Evolutionary conservation across 495 filamentous ascomycete genomes (phyloP).

Genomic region (Penicillium diatomitis): DNA sequence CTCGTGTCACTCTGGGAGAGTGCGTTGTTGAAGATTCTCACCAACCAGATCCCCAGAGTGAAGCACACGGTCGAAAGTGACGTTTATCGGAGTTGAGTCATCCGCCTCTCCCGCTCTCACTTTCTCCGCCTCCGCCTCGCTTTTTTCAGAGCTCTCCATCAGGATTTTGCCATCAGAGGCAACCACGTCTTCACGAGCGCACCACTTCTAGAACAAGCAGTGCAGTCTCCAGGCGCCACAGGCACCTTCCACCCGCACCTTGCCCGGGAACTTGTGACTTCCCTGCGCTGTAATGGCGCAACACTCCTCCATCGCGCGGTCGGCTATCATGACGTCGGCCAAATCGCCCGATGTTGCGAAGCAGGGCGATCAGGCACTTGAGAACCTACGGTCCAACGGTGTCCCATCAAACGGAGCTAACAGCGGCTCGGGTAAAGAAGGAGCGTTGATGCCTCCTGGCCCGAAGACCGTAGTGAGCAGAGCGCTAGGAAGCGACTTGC

Average conservation of each 20-base stretch:
- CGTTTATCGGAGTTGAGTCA: slow-evolving; percentile 17
- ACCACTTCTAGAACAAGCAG: neutral
- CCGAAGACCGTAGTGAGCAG: slow-evolving; percentile 36
- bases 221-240: neutral
- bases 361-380: slow-evolving; percentile 14
- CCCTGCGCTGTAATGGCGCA: slow-evolving; percentile 26
- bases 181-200: neutral
- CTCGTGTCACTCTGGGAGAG: no score
- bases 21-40: neutral
- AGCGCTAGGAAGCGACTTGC: slow-evolving; percentile 40
- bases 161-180: neutral
- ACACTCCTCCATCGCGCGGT: slow-evolving; percentile 49
- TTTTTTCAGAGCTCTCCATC: slow-evolving; percentile 1
- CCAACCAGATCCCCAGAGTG: neutral
- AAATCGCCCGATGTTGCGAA: slow-evolving; percentile 21
- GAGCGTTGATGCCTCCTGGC: slow-evolving; percentile 25
- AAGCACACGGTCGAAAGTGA: slow-evolving; percentile 8
- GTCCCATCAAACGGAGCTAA: slow-evolving; percentile 17
- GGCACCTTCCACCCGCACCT: neutral
- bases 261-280: neutral
- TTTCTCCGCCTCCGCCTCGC: slow-evolving; percentile 6
- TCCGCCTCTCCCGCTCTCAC: slow-evolving; percentile 9
- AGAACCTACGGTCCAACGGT: slow-evolving; percentile 11
- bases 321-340: slow-evolving; percentile 47
- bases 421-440: slow-evolving; percentile 24